These are phyloP conservation scores for Lactarius indigo DNA, from an alignment of 768 basidiomycete genomes.

Conservation along the genomic window DNA sequence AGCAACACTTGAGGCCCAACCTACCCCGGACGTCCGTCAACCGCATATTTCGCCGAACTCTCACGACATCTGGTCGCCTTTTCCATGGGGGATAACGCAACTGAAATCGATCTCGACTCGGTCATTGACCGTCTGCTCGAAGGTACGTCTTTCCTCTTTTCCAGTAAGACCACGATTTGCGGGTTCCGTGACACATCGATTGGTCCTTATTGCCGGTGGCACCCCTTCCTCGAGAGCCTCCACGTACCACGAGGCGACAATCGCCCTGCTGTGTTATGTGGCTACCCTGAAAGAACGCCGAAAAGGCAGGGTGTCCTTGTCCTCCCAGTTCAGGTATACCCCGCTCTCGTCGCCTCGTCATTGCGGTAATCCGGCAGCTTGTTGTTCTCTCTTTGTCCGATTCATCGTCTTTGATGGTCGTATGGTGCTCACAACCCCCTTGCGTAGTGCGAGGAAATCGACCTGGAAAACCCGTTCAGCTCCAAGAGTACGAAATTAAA, in stretches of 20 bases:
- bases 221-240: not conserved
- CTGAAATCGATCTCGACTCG: constrained; percentile 98
- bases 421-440: not conserved
- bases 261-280: not conserved
- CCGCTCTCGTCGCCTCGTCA: not conserved
- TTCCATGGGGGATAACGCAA: constrained; percentile 70
- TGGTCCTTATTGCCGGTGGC: constrained; percentile 1
- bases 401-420: not conserved
- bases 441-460: constrained; percentile 90
- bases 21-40: not conserved
- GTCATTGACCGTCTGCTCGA: constrained; percentile 98
- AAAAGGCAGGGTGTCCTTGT: not conserved
- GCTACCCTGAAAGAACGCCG: not conserved
- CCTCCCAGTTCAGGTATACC: no score
- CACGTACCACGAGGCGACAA: not conserved
- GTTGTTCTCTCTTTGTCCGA: not conserved
- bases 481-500: constrained; percentile 99
- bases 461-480: constrained; percentile 96
- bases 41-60: not conserved
- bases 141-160: constrained; percentile 56
- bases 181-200: not conserved
- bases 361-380: not conserved
- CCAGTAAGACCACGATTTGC: not conserved
- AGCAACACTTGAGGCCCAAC: constrained; percentile 1
- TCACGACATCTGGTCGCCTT: not conserved